These are phyloP conservation scores for Ogataea pignaliae DNA, from an alignment of 805 yeast genomes.

Conservation along the genomic window DNA sequence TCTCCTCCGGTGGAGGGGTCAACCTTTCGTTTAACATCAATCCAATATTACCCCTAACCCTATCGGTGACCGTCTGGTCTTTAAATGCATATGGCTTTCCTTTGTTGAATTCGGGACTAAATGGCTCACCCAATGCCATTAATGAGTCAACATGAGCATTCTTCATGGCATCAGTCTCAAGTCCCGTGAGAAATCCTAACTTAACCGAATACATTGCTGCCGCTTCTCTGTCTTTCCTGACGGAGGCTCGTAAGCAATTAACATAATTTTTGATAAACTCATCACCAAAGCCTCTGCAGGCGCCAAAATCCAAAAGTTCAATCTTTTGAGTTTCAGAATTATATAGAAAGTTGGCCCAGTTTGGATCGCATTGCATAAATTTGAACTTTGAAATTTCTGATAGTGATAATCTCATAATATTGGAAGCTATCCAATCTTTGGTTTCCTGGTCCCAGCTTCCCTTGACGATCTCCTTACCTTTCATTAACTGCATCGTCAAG, in stretches of 20 bases:
- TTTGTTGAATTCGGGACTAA: constrained; percentile 46
- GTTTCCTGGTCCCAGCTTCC: constrained; percentile 71
- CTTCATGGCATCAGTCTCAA: constrained; percentile 83
- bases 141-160: constrained; percentile 91
- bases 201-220: constrained; percentile 63
- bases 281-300: constrained; percentile 73
- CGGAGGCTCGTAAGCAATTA: constrained; percentile 70
- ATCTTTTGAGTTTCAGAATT: constrained; percentile 66
- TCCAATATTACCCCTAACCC: constrained; percentile 83
- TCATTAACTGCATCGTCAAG: constrained; percentile 84
- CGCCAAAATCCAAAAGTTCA: constrained; percentile 93
- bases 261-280: constrained; percentile 69
- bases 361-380: constrained; percentile 98
- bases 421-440: constrained; percentile 75
- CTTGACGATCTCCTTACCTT: constrained; percentile 77
- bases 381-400: constrained; percentile 78
- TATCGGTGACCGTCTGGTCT: constrained; percentile 86
- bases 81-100: constrained; percentile 65
- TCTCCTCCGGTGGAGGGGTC: constrained; percentile 98
- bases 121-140: constrained; percentile 89
- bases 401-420: constrained; percentile 82
- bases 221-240: constrained; percentile 55
- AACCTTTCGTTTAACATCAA: constrained; percentile 88
- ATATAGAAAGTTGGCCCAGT: constrained; percentile 96
- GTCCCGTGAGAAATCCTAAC: constrained; percentile 87